Percentiles rank a stretch among this genome's conserved stretches.
Evolutionary conservation across 441 rosid genomes (phyloP).

Genomic region (Francoa sonchifolia): DNA sequence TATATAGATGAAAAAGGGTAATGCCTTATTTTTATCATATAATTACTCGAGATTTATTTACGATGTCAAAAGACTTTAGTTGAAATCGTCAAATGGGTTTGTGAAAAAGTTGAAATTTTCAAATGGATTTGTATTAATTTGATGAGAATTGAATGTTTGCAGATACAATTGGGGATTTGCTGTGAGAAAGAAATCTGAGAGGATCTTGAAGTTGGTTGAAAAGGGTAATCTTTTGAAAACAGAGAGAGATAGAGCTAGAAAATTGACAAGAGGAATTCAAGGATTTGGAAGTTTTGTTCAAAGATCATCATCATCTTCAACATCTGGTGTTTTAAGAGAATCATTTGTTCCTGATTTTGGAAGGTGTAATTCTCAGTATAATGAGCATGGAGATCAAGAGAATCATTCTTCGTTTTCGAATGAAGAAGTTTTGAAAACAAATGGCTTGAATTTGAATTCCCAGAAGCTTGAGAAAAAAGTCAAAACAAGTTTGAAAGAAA

Average conservation of each 20-base stretch:
- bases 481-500: conserved; percentile 26
- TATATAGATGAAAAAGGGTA: conserved; percentile 77
- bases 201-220: conserved; percentile 49
- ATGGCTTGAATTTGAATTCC: too few relatives aligned
- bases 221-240: conserved; percentile 50
- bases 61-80: too few relatives aligned
- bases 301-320: conserved; percentile 26
- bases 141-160: too few relatives aligned
- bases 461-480: conserved; percentile 8
- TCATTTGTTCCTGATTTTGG: conserved; percentile 20
- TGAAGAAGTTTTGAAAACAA: conserved; percentile 8
- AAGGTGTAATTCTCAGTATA: conserved; percentile 47
- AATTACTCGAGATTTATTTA: too few relatives aligned
- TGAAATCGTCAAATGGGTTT: too few relatives aligned
- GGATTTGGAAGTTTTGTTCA: conserved; percentile 75
- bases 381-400: conserved; percentile 24
- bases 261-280: conserved; percentile 64
- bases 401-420: conserved; percentile 13
- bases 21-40: conserved; percentile 9
- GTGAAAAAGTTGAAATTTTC: too few relatives aligned
- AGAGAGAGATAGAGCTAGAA: conserved; percentile 71
- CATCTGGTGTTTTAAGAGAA: conserved; percentile 26
- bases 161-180: conserved; percentile 90
- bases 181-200: conserved; percentile 69
- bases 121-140: too few relatives aligned